These are phyloP conservation scores for Pseudoturritis turrita DNA, from an alignment of 345 rosid genomes.

Conservation along the genomic window DNA sequence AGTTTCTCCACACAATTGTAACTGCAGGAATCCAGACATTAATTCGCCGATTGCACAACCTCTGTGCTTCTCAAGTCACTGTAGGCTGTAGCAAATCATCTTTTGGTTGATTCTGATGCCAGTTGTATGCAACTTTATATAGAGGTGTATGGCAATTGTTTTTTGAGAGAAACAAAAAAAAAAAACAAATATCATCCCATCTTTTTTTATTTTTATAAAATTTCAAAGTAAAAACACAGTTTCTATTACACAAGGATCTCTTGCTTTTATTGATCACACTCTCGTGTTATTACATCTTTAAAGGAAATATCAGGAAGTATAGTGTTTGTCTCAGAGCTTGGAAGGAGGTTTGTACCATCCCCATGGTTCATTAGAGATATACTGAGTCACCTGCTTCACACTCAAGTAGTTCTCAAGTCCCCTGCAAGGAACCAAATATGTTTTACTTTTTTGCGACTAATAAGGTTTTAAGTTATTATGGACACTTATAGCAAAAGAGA, in stretches of 20 bases:
- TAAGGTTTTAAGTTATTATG: background rate
- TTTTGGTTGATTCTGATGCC: background rate
- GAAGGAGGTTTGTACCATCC: conserved; percentile 88
- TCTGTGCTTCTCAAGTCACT: conserved; percentile 11
- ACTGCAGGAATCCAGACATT: conserved; percentile 17
- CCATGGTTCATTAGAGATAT: conserved; percentile 78
- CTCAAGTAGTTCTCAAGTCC: conserved; percentile 87
- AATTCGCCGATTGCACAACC: background rate
- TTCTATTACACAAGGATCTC: background rate
- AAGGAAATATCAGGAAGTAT: background rate
- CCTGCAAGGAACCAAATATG: conserved; percentile 41
- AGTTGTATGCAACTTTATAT: conserved; percentile 1
- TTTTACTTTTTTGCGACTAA: too few species aligned
- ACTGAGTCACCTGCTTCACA: conserved; percentile 91
- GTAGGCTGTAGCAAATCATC: conserved; percentile 8
- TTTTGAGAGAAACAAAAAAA: background rate
- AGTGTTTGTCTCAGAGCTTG: conserved; percentile 44
- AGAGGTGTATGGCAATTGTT: background rate
- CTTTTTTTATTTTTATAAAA: background rate
- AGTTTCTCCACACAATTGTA: conserved; percentile 18
- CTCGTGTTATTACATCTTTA: background rate
- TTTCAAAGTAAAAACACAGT: background rate
- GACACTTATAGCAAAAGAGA: too few species aligned
- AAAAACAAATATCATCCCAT: background rate
- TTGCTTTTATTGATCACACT: background rate